These are phyloP conservation scores for Chrysanthemum makinoi DNA, from an alignment of 129 eudicot species.

Conservation along the genomic window DNA sequence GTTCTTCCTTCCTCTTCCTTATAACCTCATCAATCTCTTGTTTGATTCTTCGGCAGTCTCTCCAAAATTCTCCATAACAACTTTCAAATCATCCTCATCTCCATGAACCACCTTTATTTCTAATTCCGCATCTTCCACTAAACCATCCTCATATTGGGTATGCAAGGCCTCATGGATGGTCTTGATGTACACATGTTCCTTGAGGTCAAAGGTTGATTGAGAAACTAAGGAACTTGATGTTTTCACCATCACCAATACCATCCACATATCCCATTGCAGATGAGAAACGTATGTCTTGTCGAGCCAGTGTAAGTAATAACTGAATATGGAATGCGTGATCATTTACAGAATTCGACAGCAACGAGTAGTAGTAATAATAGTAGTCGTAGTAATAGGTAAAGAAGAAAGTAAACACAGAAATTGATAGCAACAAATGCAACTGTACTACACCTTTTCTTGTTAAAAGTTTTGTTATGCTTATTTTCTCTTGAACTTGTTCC, in stretches of 20 bases:
- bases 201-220: conserved; percentile 27
- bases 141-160: conserved; percentile 6
- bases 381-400: conserved; percentile 6
- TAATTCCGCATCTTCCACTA: conserved; percentile 8
- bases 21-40: conserved; percentile 30
- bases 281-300: conserved; percentile 24
- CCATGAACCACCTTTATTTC: conserved; percentile 24
- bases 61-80: conserved; percentile 8
- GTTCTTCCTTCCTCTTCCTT: conserved; percentile 26
- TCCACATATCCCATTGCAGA: conserved; percentile 33
- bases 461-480: conserved; percentile 3
- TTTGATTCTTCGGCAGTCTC: conserved; percentile 19
- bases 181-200: conserved; percentile 26
- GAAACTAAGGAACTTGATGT: conserved; percentile 24
- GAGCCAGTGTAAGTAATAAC: conserved; percentile 13
- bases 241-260: conserved; percentile 24
- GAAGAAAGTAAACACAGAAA: conserved; percentile 2
- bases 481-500: conserved; percentile 27
- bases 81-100: conserved; percentile 2
- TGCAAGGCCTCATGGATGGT: conserved; percentile 28
- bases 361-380: neutral
- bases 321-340: neutral
- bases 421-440: conserved; percentile 5
- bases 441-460: conserved; percentile 19
- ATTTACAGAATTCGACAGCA: conserved; percentile 1